Conservation (phyloP, 805 yeast species). For the Candida glaebosa region DNA sequence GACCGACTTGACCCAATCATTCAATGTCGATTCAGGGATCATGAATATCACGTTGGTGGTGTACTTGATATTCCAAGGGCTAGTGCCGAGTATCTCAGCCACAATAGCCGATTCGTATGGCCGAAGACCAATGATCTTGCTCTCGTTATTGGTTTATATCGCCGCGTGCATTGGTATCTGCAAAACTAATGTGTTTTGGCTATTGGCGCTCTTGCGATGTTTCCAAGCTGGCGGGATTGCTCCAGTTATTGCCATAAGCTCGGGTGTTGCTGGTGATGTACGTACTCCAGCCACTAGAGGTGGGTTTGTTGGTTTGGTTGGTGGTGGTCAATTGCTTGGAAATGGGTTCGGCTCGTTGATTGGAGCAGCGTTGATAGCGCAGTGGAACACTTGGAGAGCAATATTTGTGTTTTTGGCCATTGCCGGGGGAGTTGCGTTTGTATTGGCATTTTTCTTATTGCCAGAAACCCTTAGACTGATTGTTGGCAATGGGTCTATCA, state of each 20-base stretch:
- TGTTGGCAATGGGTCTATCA: conserved; percentile 71
- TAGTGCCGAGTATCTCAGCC: conserved; percentile 68
- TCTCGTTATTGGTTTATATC: conserved; percentile 52
- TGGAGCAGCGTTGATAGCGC: conserved; percentile 41
- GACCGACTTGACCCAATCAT: conserved; percentile 50
- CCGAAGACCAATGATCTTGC: conserved; percentile 61
- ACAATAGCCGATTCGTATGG: conserved; percentile 69
- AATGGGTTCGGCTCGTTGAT: conserved; percentile 79
- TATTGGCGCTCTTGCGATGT: conserved; percentile 64
- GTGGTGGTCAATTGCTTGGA: conserved; percentile 67
- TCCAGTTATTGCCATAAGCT: conserved; percentile 66
- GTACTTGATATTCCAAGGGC: conserved; percentile 72
- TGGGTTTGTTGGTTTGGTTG: conserved; percentile 58
- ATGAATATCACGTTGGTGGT: conserved; percentile 74
- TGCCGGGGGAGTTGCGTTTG: conserved; percentile 47
- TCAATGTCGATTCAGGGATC: conserved; percentile 52
- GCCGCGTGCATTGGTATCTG: conserved; percentile 69
- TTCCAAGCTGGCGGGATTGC: conserved; percentile 78
- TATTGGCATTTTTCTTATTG: conserved; percentile 27
- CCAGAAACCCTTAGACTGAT: conserved; percentile 76
- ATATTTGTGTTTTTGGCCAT: conserved; percentile 75
- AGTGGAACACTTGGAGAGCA: conserved; percentile 57
- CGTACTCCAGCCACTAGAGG: conserved; percentile 68
- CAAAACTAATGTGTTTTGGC: conserved; percentile 50
- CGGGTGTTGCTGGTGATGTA: conserved; percentile 74